Percentiles rank a stretch among this genome's conserved stretches.
Evolutionary conservation across 306 rosid species (phyloP).

Genomic region (Bauhinia variegata): DNA sequence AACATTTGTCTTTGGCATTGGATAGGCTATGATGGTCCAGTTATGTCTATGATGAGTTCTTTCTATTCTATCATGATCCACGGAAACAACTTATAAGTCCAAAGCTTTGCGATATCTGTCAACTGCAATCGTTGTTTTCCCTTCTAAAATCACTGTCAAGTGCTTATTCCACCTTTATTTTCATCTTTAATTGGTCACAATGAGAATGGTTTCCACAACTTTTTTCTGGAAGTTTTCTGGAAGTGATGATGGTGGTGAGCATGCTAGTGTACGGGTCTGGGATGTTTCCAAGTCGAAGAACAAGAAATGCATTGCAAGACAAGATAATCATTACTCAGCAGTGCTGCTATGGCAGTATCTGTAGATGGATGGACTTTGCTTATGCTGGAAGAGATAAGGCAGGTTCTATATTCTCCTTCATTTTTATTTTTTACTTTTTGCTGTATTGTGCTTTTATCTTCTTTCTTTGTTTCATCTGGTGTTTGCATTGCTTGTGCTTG

Average conservation of each 20-base stretch:
- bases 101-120: not conserved
- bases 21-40: constrained; percentile 93
- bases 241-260: constrained; percentile 89
- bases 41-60: constrained; percentile 94
- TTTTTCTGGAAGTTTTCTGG: constrained; percentile 98
- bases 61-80: constrained; percentile 87
- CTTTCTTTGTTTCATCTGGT: no score
- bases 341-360: constrained; percentile 83
- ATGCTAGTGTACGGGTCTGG: constrained; percentile 80
- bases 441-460: no score
- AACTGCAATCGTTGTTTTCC: constrained; percentile 18
- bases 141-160: constrained; percentile 6
- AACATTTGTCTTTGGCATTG: constrained; percentile 5
- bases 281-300: constrained; percentile 66
- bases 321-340: constrained; percentile 72
- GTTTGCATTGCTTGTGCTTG: no score
- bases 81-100: constrained; percentile 66
- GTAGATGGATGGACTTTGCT: constrained; percentile 91
- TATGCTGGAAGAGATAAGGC: constrained; percentile 96
- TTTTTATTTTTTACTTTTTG: no score
- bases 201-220: constrained; percentile 55
- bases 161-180: constrained; percentile 3
- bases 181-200: constrained; percentile 27
- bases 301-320: constrained; percentile 64
- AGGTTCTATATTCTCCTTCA: constrained; percentile 9